Evolutionary conservation across 1,284 basidiomycete species (phyloP).

Genomic region (Hemileccinum hortonii): DNA sequence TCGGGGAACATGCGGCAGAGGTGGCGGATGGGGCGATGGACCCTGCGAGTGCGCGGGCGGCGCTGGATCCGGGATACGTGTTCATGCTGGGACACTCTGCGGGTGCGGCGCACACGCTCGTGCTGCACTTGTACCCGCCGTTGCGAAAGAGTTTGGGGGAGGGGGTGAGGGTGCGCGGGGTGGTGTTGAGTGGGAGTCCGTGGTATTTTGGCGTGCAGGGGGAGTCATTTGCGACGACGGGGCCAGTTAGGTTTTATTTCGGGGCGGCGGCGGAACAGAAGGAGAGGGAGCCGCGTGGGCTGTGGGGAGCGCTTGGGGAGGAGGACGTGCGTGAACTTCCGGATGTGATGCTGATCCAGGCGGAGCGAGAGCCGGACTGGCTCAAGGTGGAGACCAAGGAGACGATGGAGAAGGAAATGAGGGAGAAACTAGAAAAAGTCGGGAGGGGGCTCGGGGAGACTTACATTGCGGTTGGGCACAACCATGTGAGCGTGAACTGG

Average conservation of each 20-base stretch:
- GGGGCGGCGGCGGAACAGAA: constrained; percentile 43
- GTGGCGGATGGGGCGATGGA: constrained; percentile 20
- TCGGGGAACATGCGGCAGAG: constrained; percentile 37
- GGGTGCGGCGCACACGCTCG: constrained; percentile 49
- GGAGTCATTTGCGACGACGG: constrained; percentile 23
- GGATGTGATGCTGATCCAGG: constrained; percentile 45
- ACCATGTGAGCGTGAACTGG: constrained; percentile 58
- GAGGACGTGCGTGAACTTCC: constrained; percentile 43
- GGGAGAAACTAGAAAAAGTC: constrained; percentile 33
- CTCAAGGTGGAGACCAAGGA: constrained; percentile 35
- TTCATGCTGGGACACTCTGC: constrained; percentile 60
- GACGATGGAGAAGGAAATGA: constrained; percentile 41
- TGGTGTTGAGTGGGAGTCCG: constrained; percentile 46
- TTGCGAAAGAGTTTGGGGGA: constrained; percentile 16
- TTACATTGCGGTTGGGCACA: constrained; percentile 52
- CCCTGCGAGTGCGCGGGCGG: constrained; percentile 20
- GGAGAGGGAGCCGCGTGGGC: constrained; percentile 40
- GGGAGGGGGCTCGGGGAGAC: constrained; percentile 29
- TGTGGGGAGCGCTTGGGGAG: constrained; percentile 38
- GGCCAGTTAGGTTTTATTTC: constrained; percentile 42
- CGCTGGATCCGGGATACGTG: constrained; percentile 41
- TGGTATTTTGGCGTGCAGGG: constrained; percentile 38
- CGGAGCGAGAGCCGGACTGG: constrained; percentile 51
- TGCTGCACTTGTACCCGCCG: constrained; percentile 44
- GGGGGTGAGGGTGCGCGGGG: constrained; percentile 44